Base-by-base conservation (phyloP, 805 yeast genomes). In the Schizosaccharomyces lindneri region DNA sequence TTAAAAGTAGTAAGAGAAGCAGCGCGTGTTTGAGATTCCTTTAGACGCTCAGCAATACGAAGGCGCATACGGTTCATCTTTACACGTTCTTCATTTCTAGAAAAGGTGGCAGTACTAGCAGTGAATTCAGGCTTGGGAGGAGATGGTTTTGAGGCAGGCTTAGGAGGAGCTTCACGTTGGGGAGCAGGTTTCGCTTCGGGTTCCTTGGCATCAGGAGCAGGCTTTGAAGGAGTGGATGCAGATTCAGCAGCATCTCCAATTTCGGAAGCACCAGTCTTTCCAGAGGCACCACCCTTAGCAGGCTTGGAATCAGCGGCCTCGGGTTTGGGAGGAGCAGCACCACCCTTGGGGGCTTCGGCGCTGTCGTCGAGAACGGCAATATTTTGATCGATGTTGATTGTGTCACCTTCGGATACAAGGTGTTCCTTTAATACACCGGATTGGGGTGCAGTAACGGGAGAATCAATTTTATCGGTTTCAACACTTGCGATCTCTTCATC, bases 31-130 rank as follows among this genome's bases (percentile, higher is more conserved):
- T 90, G 98, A 43, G 97, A 86, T 79, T 93, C 97, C 87, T 90
- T 90, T 72, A 90, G 84, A 77, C 98, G 87, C 79, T 90, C 97
- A 64, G 98, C 95, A 67, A 93, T 93, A 80, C 98, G 87, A 76
- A 87, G 75, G 77, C 98, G 85, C 97, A 90, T 93, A 79, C 98
- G 86, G 83, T 89, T 93, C 97, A 90, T 90, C 79, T 90, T 90
- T 66, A 93, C 94, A 73, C 88, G 81, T 71, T 83, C 85, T 76
- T 93, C 97, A 64, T 76, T 74, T 78, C 98, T 85, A 63, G 93
- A 79, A 70, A 86, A 87, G 43, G 79, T 73, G 57, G 73, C 66
- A 55, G 74, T 68, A 61, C 73, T 67, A 43, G 75, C 64, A 31
- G 63, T 60, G 19, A 68, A 67, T 64, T 69, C 64, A 43, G 74